These are phyloP conservation scores for Patellifolia procumbens DNA, from an alignment of 179 eudicot species.

Conservation along the genomic window DNA sequence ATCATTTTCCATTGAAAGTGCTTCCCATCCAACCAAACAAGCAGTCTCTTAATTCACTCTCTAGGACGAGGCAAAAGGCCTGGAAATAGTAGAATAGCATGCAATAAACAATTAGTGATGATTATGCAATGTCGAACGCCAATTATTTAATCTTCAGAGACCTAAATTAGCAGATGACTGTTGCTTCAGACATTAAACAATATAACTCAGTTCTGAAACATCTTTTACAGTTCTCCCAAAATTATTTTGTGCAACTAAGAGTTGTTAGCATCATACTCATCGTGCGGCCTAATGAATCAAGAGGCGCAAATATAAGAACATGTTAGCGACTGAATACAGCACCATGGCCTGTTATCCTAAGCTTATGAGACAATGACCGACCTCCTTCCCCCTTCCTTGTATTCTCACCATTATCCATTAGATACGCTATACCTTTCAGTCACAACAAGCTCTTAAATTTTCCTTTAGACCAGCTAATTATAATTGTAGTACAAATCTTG, in stretches of 20 bases:
- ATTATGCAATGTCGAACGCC: neutral
- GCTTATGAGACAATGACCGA: neutral
- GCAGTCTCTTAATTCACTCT: neutral
- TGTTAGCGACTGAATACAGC: no score
- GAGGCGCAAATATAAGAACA: no score
- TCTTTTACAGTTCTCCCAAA: neutral
- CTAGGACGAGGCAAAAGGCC: neutral
- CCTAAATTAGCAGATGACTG: no score
- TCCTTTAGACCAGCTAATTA: neutral
- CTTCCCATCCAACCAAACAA: no score
- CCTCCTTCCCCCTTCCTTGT: neutral
- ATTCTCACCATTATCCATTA: neutral
- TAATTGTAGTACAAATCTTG: neutral
- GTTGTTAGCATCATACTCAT: no score
- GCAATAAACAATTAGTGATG: neutral
- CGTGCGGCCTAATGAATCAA: no score
- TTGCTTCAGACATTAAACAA: neutral
- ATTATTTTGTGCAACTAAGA: neutral
- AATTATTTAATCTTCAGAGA: neutral
- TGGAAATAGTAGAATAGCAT: no score
- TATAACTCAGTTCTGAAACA: neutral
- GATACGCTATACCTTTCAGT: neutral
- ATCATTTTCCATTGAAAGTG: no score
- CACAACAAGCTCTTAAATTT: neutral
- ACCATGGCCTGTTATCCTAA: neutral